Evolutionary conservation across 2,329 filamentous ascomycete genomes (phyloP).

Genomic region (Colletotrichum aenigma): DNA sequence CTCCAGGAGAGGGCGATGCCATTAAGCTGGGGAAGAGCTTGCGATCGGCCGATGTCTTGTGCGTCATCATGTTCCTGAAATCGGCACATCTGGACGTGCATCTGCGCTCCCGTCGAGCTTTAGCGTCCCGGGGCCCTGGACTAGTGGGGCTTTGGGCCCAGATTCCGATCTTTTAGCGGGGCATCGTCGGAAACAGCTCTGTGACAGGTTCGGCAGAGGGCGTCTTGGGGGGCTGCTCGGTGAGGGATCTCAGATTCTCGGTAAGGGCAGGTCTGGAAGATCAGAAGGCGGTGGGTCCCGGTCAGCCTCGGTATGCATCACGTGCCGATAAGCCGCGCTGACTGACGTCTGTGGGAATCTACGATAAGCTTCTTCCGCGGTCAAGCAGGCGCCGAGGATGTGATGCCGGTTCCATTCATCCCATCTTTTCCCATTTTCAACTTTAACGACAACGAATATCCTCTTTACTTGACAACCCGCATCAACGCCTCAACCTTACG

Average conservation of each 20-base stretch:
- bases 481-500: background rate
- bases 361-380: background rate
- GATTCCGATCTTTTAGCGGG: background rate
- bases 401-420: background rate
- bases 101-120: background rate
- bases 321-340: background rate
- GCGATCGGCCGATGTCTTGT: constrained; percentile 22
- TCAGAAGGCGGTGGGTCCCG: background rate
- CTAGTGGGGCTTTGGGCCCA: background rate
- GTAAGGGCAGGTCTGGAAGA: fast-evolving
- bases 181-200: background rate
- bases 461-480: background rate
- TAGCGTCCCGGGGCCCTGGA: constrained; percentile 12
- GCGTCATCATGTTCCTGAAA: constrained; percentile 21
- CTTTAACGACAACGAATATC: background rate
- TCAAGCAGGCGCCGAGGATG: background rate
- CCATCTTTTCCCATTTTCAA: background rate
- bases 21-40: background rate
- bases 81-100: constrained; percentile 20
- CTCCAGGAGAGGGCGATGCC: background rate
- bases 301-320: background rate
- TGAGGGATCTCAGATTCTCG: background rate
- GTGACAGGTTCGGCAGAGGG: background rate
- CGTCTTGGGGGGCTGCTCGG: background rate
- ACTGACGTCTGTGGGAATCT: background rate